Conservation (phyloP, 2,329 filamentous ascomycete genomes). For the Gremmenia infestans region DNA sequence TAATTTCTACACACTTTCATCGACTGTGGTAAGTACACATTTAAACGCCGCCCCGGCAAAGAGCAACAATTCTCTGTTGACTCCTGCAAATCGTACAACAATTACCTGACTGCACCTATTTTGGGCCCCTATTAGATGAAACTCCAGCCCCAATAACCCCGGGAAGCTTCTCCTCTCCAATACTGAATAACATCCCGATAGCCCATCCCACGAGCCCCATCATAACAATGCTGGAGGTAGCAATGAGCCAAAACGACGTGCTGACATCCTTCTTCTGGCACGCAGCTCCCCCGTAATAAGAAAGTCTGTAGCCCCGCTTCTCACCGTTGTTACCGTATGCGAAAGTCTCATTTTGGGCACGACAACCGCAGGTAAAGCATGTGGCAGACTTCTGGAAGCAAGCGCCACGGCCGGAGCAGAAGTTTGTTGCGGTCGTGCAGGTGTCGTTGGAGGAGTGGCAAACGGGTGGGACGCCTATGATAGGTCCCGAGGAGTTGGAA, state of each 20-base stretch:
- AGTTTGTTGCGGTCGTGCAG: conserved; percentile 66
- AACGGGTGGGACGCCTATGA: conserved; percentile 46
- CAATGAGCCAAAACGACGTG: conserved; percentile 82
- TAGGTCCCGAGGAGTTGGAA: conserved; percentile 16
- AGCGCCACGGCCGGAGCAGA: conserved; percentile 76
- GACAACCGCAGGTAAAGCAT: conserved; percentile 80
- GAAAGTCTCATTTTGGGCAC: conserved; percentile 42
- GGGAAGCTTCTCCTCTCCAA: conserved; percentile 83
- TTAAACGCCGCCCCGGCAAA: conserved; percentile 21
- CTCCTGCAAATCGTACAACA: conserved; percentile 23
- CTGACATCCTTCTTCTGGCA: conserved; percentile 93
- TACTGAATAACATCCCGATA: conserved; percentile 73
- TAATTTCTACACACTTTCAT: conserved; percentile 19
- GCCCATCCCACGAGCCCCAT: conserved; percentile 63
- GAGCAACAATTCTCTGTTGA: conserved; percentile 8
- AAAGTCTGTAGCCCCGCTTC: conserved; percentile 47
- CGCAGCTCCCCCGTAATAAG: conserved; percentile 75
- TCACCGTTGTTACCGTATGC: conserved; percentile 27
- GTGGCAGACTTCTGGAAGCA: conserved; percentile 65
- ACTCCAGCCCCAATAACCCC: conserved; percentile 97
- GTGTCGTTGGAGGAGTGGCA: conserved; percentile 69
- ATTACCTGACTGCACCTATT: not conserved
- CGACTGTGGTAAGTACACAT: conserved; percentile 22
- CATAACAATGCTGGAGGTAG: conserved; percentile 66
- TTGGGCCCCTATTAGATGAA: conserved; percentile 29